Base-by-base conservation (phyloP, 306 rosid genomes). In the Cyclanthera cordifolia region DNA sequence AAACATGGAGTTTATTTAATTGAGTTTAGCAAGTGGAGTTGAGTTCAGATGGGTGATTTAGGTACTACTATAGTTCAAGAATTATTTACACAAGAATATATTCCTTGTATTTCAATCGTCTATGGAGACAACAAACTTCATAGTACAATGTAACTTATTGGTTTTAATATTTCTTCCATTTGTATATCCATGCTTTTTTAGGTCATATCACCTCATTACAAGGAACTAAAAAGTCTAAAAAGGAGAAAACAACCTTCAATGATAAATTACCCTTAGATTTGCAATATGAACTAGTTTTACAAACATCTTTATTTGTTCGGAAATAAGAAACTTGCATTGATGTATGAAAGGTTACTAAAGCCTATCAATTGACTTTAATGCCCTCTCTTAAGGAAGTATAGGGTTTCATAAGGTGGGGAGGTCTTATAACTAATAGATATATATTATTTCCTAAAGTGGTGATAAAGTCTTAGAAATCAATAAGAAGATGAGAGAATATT, bases 371-470 rank as follows among this genome's bases (percentile, higher is more conserved):
- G n/a, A n/a, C n/a, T n/a, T n/a, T n/a, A 1, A 74, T 85, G 70
- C 90, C 85, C 37, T 73, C 85, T 61, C 77, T 92, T 67, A 87
- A 90, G 96, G 93, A 71, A 80, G 76, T 59, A 46, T 87, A 21
- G 96, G 95, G 19, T 82, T 75, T 78, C 88, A 75, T 74, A 89
- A 85, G 68, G 60, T 89, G 85, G 98, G 98, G 51, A 84, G 43
- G 95, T 41, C 81, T 81, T 61, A 69, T 79, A 43, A 65, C 82
- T 72, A 83, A 89, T 79, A 19, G 19, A 76, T 74, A 1, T 82
- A 89, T 72, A 53, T 83, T 50, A 93, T 92, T 74, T 85, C 98
- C 14, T 92, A 96, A 95, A 92, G 89, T 76, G 96, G 98, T 2
- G 83, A 89, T 59, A 83, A 76, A 64, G 89, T 89, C 76, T 81